Conservation (phyloP, 345 rosid genomes). For the Eucalyptus decipiens region DNA sequence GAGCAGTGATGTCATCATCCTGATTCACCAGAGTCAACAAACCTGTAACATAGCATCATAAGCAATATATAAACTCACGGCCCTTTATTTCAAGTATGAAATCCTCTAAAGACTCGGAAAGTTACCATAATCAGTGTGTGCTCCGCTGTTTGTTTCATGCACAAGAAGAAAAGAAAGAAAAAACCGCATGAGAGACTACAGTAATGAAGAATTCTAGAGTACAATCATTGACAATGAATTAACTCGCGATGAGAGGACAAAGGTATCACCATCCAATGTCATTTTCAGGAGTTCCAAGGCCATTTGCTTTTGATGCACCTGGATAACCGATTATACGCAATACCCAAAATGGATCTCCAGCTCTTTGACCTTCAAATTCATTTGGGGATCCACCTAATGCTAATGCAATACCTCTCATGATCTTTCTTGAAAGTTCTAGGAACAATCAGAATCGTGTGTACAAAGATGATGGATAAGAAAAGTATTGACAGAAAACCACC, state of each 20-base stretch:
- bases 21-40: slow-evolving; percentile 81
- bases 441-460: not conserved
- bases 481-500: not conserved
- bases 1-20: slow-evolving; percentile 76
- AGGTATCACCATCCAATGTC: slow-evolving; percentile 35
- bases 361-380: slow-evolving; percentile 67
- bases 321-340: slow-evolving; percentile 86
- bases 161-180: not conserved
- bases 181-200: not conserved
- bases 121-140: slow-evolving; percentile 93
- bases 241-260: not conserved
- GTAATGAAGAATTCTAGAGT: not conserved
- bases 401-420: slow-evolving; percentile 66
- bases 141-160: slow-evolving; percentile 44
- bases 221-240: not conserved
- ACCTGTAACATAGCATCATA: slow-evolving; percentile 19
- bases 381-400: slow-evolving; percentile 60
- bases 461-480: not conserved
- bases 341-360: slow-evolving; percentile 91
- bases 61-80: not conserved
- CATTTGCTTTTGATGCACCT: slow-evolving; percentile 20
- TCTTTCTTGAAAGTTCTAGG: slow-evolving; percentile 67
- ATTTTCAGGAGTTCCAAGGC: slow-evolving; percentile 16
- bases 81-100: not conserved
- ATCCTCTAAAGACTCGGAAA: not conserved